Base-by-base conservation (phyloP, 352 stramenopile genomes). In the Elongisporangium prolatum region DNA sequence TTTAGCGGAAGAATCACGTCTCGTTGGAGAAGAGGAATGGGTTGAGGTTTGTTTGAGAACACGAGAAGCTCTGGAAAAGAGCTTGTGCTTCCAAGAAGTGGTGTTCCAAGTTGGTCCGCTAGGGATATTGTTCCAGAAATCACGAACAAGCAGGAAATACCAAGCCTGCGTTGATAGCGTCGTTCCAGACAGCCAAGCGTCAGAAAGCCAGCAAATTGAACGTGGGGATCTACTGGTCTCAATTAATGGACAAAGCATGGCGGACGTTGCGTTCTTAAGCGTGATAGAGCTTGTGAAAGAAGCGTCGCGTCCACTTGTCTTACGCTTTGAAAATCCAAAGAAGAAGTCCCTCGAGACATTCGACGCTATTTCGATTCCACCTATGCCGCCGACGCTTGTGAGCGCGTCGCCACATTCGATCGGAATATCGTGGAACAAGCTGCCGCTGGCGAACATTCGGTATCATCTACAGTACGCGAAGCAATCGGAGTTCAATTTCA, bases 221-320 rank as follows among this genome's bases (percentile, higher is more conserved):
- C 68, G 70, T 0, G 84, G 81, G n/a, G 84, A 96, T 58, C 49
- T 96, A 25, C 64, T 96, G 0, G 70, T 91, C 16, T 69, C 80
- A 0, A 77, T 96, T 40, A 93, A 93, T 56, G 86, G 70, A 5
- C 64, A 89, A 21, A 86, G 75, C 56, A 64, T 94, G 52, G 72
- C 74, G 18, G 71, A 75, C 20, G 64, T 89, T 13, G 56, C 74
- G 13, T 96, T 96, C 58, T 50, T 86, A 34, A 79, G 64, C 24
- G 82, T 93, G 3, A 89, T 96, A 21, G 82, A 93, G 24, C 70
- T 85, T 44, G 75, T 96, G 22, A 91, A 93, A 49, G 69, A 86
- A 57, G 77, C 84, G 0, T 64, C 68, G 11, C 79, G 86, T 8
- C 86, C 86, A 0, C 56, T 94, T 10, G 63, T 86, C 21, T 64